A percentile compares a stretch with the other conserved stretches of the same genome.
Conservation (phyloP, 176 grass and related monocot species). For the Eragrostis curvula region DNA sequence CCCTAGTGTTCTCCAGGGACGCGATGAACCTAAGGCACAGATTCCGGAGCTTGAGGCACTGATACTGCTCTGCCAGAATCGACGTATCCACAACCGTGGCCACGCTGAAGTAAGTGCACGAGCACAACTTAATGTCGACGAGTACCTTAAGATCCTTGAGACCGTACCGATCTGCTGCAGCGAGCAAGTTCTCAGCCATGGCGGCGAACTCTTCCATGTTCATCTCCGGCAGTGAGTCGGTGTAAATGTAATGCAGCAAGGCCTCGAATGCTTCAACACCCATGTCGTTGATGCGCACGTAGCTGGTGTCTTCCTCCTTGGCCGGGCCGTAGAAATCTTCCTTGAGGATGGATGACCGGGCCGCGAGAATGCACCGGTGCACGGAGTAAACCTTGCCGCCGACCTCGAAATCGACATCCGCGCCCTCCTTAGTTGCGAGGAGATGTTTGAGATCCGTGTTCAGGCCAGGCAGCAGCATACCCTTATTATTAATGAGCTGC, state of each 20-base stretch:
- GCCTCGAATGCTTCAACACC: background rate
- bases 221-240: background rate
- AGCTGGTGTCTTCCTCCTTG: background rate
- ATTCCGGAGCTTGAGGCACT: slow-evolving; percentile 3
- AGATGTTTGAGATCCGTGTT: background rate
- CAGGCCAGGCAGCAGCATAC: background rate
- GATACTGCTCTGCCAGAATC: background rate
- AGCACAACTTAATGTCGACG: background rate
- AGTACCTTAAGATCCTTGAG: background rate
- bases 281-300: background rate
- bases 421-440: background rate
- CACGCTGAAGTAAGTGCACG: background rate
- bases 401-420: slow-evolving; percentile 6
- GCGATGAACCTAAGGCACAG: background rate
- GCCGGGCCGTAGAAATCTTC: background rate
- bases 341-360: background rate
- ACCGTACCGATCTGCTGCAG: background rate
- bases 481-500: no score
- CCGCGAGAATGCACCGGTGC: background rate
- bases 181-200: background rate
- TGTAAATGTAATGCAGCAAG: background rate
- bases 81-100: background rate
- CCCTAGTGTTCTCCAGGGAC: background rate
- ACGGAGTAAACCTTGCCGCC: background rate
- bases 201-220: background rate